These are phyloP conservation scores for Croton laevigatus DNA, from an alignment of 441 rosid species.

Conservation along the genomic window DNA sequence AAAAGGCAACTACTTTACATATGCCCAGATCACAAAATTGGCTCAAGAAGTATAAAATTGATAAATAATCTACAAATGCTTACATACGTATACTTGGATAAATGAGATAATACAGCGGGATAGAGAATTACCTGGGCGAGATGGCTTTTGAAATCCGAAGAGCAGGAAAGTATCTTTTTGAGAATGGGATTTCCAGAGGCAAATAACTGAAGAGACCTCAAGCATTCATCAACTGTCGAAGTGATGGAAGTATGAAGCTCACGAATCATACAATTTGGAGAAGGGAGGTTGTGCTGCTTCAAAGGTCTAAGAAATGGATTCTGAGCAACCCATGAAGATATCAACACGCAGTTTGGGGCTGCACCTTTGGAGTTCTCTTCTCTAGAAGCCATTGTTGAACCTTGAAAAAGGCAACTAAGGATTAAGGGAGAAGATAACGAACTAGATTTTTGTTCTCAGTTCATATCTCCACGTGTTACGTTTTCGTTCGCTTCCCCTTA, in stretches of 20 bases:
- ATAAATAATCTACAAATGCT: neutral
- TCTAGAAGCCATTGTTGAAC: slow-evolving; percentile 32
- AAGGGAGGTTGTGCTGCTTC: slow-evolving; percentile 25
- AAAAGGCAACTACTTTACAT: neutral
- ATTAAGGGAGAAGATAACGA: slow-evolving; percentile 16
- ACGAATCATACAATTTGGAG: slow-evolving; percentile 33
- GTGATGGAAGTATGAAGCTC: slow-evolving; percentile 41
- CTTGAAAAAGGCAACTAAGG: too few relatives aligned
- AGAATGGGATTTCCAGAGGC: slow-evolving; percentile 52
- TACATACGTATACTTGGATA: neutral
- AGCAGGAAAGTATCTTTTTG: slow-evolving; percentile 39
- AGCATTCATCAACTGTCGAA: slow-evolving; percentile 39
- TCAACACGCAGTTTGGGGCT: slow-evolving; percentile 29
- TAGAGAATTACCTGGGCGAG: slow-evolving; percentile 44
- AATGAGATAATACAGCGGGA: neutral
- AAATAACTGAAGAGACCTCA: slow-evolving; percentile 33
- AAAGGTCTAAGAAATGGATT: slow-evolving; percentile 38
- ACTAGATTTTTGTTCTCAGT: neutral
- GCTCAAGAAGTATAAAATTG: neutral
- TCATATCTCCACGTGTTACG: slow-evolving; percentile 19
- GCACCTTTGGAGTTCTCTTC: slow-evolving; percentile 29
- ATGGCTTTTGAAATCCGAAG: slow-evolving; percentile 42
- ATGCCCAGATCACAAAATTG: neutral
- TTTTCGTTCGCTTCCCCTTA: slow-evolving; percentile 1
- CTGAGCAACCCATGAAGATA: slow-evolving; percentile 48